phyloP scores from a whole-genome alignment of 2,329 filamentous ascomycete species.

The Elsinoe necatrix region DNA sequence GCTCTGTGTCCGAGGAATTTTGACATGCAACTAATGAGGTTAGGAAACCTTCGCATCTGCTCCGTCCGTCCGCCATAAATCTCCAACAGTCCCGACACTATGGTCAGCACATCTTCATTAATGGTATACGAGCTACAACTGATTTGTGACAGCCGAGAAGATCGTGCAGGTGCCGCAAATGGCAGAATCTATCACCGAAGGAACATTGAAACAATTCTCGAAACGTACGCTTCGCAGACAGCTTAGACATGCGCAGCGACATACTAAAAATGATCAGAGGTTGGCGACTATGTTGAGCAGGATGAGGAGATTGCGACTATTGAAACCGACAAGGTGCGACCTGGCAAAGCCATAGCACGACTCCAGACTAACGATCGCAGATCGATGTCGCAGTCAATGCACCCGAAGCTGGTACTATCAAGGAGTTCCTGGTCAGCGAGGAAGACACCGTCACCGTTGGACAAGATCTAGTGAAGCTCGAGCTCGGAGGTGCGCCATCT shows the following conservation, averaged over 20 bases:
- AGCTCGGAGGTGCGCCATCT: constrained; percentile 57
- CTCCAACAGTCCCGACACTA: constrained; percentile 24
- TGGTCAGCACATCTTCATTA: constrained; percentile 23
- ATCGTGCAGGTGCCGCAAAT: constrained; percentile 92
- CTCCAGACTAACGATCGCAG: constrained; percentile 37
- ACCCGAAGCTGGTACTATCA: constrained; percentile 80
- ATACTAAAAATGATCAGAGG: constrained; percentile 40
- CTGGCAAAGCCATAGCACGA: not conserved
- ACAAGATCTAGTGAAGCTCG: constrained; percentile 80
- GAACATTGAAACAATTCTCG: constrained; percentile 89
- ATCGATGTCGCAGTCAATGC: constrained; percentile 97
- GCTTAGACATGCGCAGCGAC: not conserved
- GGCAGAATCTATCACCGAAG: constrained; percentile 98
- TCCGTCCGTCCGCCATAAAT: constrained; percentile 19
- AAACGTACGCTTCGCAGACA: constrained; percentile 49
- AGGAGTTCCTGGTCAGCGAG: constrained; percentile 82
- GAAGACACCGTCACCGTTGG: constrained; percentile 94
- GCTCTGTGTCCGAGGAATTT: not conserved
- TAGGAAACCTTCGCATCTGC: constrained; percentile 19
- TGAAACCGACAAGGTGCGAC: constrained; percentile 86
- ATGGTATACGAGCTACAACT: not conserved
- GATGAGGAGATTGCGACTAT: constrained; percentile 98
- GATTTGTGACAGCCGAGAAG: constrained; percentile 53
- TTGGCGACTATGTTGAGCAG: constrained; percentile 88
- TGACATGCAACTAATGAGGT: not conserved